Conservation (phyloP, 805 yeast genomes). For the Myxozyma melibiosi region DNA sequence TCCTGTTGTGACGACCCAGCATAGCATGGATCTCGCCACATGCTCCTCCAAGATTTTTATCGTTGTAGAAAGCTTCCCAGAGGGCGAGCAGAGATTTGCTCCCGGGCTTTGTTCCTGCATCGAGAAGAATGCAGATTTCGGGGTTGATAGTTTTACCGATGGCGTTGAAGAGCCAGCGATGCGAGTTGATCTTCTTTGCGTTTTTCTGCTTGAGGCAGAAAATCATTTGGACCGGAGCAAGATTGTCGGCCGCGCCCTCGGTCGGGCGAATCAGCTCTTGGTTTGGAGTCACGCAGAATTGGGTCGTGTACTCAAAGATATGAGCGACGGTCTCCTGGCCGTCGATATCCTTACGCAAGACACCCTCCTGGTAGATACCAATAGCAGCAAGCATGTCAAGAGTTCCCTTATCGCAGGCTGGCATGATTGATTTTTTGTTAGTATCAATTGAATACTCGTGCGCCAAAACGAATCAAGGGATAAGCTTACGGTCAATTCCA, state of each 20-base stretch:
- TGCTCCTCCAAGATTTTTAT: constrained; percentile 89
- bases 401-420: constrained; percentile 59
- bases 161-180: constrained; percentile 95
- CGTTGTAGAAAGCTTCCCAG: constrained; percentile 80
- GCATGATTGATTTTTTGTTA: too few relatives aligned
- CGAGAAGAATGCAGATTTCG: constrained; percentile 77
- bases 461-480: not conserved
- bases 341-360: constrained; percentile 61
- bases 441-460: not conserved
- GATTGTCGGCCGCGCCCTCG: constrained; percentile 51
- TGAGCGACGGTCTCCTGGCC: constrained; percentile 65
- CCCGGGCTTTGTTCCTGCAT: constrained; percentile 93
- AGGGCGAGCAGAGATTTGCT: constrained; percentile 80
- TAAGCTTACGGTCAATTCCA: constrained; percentile 54
- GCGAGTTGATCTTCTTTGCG: constrained; percentile 88
- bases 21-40: constrained; percentile 95
- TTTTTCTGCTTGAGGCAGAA: constrained; percentile 91
- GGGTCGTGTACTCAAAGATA: constrained; percentile 66
- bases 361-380: constrained; percentile 68
- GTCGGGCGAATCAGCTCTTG: constrained; percentile 58
- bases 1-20: constrained; percentile 61
- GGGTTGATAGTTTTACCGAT: constrained; percentile 84
- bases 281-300: constrained; percentile 46
- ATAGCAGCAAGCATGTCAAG: constrained; percentile 65
- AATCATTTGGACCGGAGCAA: constrained; percentile 81